These are phyloP conservation scores for Carnegiea gigantea DNA, from an alignment of 179 eudicot species.

Conservation along the genomic window DNA sequence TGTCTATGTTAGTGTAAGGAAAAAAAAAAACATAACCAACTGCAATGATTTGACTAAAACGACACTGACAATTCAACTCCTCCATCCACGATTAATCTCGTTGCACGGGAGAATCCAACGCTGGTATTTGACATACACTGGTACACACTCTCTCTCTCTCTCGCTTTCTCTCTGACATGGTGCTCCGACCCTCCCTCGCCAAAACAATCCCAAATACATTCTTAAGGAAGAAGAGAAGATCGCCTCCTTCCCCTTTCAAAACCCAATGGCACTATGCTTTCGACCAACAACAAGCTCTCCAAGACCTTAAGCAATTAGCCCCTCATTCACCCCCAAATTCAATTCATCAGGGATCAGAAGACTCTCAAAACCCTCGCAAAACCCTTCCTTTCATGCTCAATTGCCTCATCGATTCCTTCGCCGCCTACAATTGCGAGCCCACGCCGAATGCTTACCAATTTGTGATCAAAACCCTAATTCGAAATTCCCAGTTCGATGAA, in stretches of 20 bases:
- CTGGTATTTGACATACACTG: no score
- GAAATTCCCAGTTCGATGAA: slow-evolving; percentile 37
- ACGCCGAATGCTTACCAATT: slow-evolving; percentile 48
- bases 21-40: no score
- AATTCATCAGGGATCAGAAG: background rate
- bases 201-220: slow-evolving; percentile 32
- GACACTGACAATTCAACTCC: no score
- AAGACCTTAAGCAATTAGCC: slow-evolving; percentile 36
- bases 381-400: slow-evolving; percentile 37
- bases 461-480: slow-evolving; percentile 46
- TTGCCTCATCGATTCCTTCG: slow-evolving; percentile 40
- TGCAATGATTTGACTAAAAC: no score
- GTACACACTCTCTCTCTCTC: background rate
- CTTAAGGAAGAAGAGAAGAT: slow-evolving; percentile 54
- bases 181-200: slow-evolving; percentile 21
- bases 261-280: slow-evolving; percentile 43
- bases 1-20: no score
- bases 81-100: no score
- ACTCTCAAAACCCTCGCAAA: slow-evolving; percentile 22
- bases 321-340: slow-evolving; percentile 19
- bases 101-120: no score
- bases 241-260: slow-evolving; percentile 48
- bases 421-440: slow-evolving; percentile 44
- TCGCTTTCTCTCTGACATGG: background rate
- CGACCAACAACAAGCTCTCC: slow-evolving; percentile 49